These are phyloP conservation scores for Euphorbia celastroides DNA, from an alignment of 441 rosid species.

Conservation along the genomic window DNA sequence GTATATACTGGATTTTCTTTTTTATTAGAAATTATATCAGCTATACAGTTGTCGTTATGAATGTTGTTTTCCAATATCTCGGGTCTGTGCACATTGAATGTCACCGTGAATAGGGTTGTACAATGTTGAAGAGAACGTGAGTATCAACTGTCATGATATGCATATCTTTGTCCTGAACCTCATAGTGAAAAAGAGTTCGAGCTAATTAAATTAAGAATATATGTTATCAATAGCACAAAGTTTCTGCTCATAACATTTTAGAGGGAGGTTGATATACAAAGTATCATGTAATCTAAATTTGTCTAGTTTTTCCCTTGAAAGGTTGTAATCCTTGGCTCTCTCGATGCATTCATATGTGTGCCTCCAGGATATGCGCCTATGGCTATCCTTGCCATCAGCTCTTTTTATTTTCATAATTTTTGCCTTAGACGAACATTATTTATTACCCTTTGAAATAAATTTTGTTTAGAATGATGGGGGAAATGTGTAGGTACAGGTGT, in stretches of 20 bases:
- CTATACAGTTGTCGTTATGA: constrained; percentile 2
- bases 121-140: not conserved
- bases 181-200: not conserved
- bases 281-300: not conserved
- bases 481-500: too few relatives aligned
- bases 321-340: not conserved
- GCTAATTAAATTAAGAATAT: not conserved
- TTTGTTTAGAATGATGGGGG: too few relatives aligned
- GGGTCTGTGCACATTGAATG: not conserved
- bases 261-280: not conserved
- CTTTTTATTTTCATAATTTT: not conserved
- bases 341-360: not conserved
- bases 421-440: too few relatives aligned
- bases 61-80: not conserved
- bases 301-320: not conserved
- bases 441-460: too few relatives aligned
- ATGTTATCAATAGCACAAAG: not conserved
- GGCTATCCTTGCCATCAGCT: not conserved
- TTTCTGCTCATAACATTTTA: not conserved
- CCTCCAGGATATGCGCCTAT: not conserved
- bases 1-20: constrained; percentile 25
- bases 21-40: not conserved
- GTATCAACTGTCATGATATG: not conserved
- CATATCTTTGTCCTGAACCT: not conserved
- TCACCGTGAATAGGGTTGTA: not conserved